Evolutionary conservation across 2,329 filamentous ascomycete genomes (phyloP), one percentile per base, ranked within the genome.

Genomic region (Epichloe amarillans): DNA sequence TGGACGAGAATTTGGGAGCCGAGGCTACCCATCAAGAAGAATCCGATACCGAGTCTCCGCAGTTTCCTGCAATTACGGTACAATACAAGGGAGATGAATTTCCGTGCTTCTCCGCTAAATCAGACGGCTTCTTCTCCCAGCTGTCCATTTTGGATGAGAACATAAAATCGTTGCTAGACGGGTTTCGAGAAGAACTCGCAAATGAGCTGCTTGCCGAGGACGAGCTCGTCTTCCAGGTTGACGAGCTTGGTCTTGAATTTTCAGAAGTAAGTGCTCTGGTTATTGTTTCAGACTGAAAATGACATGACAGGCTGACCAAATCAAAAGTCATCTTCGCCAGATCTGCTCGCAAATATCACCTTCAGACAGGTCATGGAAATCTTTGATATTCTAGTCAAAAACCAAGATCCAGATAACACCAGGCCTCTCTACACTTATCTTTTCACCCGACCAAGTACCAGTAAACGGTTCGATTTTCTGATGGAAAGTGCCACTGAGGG

Each of bases 201-300:
- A 65, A 69, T 39, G 75, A 77, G 49, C 60, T 77, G 3, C 61
- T 63, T 5, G 52, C 62, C 3, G 65, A 69, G 17, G 74, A 78
- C 49, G 74, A 77, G 51, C 61, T 78, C 41, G 66, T 72, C n/a
- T 67, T 77, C 40, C 72, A 74, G 52, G 63, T 77, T 45, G 72
- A 77, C 30, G 71, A 75, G 52, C 67, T 78, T 40, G 73, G 72
- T 8, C 64, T 78, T 35, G 74, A 77, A 59, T 76, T 77, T 60
- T 65, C 72, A 19, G 74, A 77, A 64, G 72, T 74, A 63, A 55
- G 70, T 54, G 15, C 45, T n/a, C 19, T 30, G 5, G n/a, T 23
- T 14, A 38, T 12, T 7, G 17, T 4, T 10, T 30, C 19, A 19
- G 42, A 26, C 47, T 5, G 11, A 15, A 10, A 47, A 42, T 14